Evolutionary conservation across 768 basidiomycete genomes (phyloP).

Genomic region (Boletus pseudo-olivaceus): DNA sequence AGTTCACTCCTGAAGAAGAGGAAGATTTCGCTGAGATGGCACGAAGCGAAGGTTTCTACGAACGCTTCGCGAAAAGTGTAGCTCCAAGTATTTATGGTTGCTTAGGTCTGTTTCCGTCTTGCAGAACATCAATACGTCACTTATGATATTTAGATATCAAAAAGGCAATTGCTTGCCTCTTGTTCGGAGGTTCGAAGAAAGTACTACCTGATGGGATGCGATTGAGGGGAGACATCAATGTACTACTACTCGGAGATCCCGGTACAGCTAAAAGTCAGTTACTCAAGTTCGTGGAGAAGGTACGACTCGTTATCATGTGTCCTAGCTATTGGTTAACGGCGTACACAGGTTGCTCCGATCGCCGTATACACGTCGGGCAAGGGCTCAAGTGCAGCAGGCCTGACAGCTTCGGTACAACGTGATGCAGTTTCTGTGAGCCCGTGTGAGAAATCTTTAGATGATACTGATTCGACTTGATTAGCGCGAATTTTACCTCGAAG

Average conservation of each 20-base stretch:
- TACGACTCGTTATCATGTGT: constrained; percentile 21
- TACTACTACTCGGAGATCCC: constrained; percentile 92
- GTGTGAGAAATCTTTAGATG: neutral
- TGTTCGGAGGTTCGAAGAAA: constrained; percentile 98
- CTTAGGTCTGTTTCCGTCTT: constrained; percentile 52
- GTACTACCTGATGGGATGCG: constrained; percentile 96
- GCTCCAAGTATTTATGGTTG: constrained; percentile 97
- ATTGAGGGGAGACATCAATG: constrained; percentile 96
- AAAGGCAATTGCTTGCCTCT: constrained; percentile 93
- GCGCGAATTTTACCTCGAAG: constrained; percentile 99
- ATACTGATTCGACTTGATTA: constrained; percentile 30
- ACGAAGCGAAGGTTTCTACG: constrained; percentile 84
- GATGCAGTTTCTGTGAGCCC: constrained; percentile 80
- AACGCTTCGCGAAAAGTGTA: constrained; percentile 89
- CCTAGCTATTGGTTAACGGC: neutral
- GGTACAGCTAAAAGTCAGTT: constrained; percentile 98
- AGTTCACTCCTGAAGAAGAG: constrained; percentile 94
- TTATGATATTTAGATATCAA: constrained; percentile 76
- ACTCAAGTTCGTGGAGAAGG: constrained; percentile 98
- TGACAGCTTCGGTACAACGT: constrained; percentile 95
- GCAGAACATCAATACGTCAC: neutral
- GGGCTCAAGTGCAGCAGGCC: constrained; percentile 96
- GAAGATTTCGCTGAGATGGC: constrained; percentile 94
- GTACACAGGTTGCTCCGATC: constrained; percentile 82
- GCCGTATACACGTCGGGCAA: constrained; percentile 99